Percentiles rank a stretch among this genome's conserved stretches.
Conservation (phyloP, 2,329 filamentous ascomycete genomes). For the Claviceps monticola region DNA sequence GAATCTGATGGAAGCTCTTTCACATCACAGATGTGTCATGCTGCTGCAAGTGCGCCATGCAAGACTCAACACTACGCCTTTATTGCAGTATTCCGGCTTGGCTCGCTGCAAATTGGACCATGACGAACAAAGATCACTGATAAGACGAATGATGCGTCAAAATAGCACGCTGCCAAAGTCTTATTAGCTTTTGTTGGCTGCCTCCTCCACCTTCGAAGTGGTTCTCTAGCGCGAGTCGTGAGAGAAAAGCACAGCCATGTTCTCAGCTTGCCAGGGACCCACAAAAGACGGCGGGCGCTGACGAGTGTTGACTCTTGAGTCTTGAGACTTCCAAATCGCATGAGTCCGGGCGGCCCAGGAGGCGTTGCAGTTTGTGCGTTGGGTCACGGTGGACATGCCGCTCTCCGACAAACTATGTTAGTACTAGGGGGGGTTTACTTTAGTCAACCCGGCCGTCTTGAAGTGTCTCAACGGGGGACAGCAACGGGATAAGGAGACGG, state of each 20-base stretch:
- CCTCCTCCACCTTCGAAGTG: neutral
- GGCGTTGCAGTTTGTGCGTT: slow-evolving; percentile 3
- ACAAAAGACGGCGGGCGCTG: neutral
- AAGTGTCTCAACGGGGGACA: too few species aligned
- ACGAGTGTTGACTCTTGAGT: neutral
- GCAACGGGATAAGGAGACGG: too few species aligned
- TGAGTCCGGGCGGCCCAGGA: neutral
- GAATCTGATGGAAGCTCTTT: neutral
- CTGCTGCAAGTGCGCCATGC: neutral
- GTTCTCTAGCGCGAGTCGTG: slow-evolving; percentile 1
- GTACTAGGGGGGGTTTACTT: too few species aligned
- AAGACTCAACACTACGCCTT: neutral
- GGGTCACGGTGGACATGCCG: slow-evolving; percentile 1
- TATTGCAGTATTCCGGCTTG: neutral
- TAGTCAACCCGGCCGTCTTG: too few species aligned
- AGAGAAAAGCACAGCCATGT: neutral
- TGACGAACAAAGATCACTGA: neutral
- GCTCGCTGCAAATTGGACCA: too few species aligned
- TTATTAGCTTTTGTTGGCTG: neutral
- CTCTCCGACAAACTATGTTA: neutral
- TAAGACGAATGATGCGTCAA: neutral
- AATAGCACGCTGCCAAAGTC: neutral
- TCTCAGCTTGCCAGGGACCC: neutral
- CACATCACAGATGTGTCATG: slow-evolving; percentile 1
- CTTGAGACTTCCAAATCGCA: neutral